phyloP scores from a whole-genome alignment of 495 filamentous ascomycete species.

The Friedmanniomyces simplex region DNA sequence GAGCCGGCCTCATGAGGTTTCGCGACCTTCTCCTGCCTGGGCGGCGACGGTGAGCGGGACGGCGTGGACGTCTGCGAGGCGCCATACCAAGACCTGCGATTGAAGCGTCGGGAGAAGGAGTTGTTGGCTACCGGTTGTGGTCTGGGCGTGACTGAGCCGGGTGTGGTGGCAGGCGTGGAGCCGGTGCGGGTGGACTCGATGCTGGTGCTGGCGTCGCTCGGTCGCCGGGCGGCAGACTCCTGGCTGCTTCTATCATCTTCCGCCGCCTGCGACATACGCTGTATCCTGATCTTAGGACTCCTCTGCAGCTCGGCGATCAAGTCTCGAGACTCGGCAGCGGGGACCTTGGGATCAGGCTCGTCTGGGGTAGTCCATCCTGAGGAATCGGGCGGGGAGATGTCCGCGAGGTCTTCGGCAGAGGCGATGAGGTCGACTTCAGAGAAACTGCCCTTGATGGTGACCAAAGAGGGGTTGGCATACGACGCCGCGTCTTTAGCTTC shows the following conservation, averaged over 20 bases:
- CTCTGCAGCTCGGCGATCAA: slow-evolving; percentile 18
- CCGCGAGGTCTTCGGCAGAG: neutral
- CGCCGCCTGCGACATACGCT: neutral
- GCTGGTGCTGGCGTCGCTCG: slow-evolving; percentile 4
- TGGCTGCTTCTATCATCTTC: slow-evolving; percentile 11
- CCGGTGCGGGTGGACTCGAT: slow-evolving; percentile 1
- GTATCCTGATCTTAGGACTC: slow-evolving; percentile 11
- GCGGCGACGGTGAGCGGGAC: slow-evolving; percentile 16
- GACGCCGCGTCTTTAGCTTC: slow-evolving; percentile 4
- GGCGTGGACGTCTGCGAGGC: neutral
- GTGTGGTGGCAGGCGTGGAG: slow-evolving; percentile 8
- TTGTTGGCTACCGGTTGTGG: neutral
- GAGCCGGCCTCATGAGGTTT: neutral
- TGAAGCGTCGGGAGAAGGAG: slow-evolving; percentile 11
- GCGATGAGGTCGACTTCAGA: slow-evolving; percentile 13
- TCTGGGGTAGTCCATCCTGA: slow-evolving; percentile 22
- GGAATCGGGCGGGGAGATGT: slow-evolving; percentile 14
- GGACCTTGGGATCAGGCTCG: slow-evolving; percentile 9
- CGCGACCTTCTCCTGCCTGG: neutral
- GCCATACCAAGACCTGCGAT: slow-evolving; percentile 7
- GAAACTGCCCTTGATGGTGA: slow-evolving; percentile 19
- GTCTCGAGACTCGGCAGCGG: neutral
- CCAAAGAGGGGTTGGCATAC: neutral
- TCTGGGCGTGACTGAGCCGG: slow-evolving; percentile 7
- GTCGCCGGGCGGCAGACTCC: neutral